Evolutionary conservation across 306 rosid genomes (phyloP).

Genomic region (Bauhinia variegata): DNA sequence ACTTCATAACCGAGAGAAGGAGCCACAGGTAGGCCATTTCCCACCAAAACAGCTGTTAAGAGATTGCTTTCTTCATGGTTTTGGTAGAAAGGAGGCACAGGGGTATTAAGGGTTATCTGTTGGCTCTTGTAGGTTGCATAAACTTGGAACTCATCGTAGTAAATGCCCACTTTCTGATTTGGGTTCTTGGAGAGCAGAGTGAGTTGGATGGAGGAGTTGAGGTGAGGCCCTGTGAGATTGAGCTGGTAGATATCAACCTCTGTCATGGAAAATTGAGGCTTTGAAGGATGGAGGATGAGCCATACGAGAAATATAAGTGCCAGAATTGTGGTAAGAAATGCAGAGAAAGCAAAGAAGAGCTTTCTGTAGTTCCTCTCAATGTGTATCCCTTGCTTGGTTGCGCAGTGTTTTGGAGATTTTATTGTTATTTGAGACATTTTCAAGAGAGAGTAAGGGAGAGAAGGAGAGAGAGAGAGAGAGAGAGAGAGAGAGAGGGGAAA

Average conservation of each 20-base stretch:
- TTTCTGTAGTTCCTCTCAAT: constrained; percentile 65
- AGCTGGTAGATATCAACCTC: constrained; percentile 76
- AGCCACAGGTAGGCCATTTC: constrained; percentile 65
- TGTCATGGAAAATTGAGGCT: constrained; percentile 76
- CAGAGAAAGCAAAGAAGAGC: constrained; percentile 52
- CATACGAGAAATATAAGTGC: constrained; percentile 56
- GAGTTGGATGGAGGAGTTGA: constrained; percentile 85
- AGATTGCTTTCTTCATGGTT: constrained; percentile 62
- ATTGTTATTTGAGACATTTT: constrained; percentile 69
- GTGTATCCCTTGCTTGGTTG: constrained; percentile 48
- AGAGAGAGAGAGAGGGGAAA: constrained; percentile 9
- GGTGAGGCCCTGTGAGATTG: constrained; percentile 58
- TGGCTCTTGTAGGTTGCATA: constrained; percentile 78
- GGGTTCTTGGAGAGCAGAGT: constrained; percentile 77
- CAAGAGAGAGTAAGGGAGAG: constrained; percentile 6
- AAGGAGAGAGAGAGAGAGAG: constrained; percentile 27
- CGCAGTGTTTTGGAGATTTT: constrained; percentile 88
- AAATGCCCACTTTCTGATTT: constrained; percentile 76
- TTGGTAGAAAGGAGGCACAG: constrained; percentile 85
- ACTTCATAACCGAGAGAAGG: constrained; percentile 78
- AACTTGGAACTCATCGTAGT: constrained; percentile 73
- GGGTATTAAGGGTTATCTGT: constrained; percentile 63
- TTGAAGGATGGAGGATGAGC: constrained; percentile 71
- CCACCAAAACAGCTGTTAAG: constrained; percentile 67
- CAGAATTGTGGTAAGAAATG: constrained; percentile 58